phyloP scores from a whole-genome alignment of 306 rosid species.

The Bauhinia variegata region DNA sequence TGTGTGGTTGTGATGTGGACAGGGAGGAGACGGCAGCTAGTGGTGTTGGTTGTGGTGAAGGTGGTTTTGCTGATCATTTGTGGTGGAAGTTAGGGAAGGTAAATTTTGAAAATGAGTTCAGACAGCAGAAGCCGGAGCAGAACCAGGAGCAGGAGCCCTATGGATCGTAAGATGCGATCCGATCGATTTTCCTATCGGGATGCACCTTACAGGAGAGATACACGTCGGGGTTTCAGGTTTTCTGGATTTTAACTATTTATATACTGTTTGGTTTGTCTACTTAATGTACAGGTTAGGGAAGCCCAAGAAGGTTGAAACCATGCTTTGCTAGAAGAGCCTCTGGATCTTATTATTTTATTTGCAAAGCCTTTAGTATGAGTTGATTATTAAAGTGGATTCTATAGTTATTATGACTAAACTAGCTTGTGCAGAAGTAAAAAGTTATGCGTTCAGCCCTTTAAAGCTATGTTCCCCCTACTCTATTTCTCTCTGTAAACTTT shows the following conservation, averaged over 20 bases:
- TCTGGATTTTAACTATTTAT: slow-evolving; percentile 48
- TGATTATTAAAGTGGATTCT: neutral
- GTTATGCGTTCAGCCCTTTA: neutral
- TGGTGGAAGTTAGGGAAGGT: slow-evolving; percentile 61
- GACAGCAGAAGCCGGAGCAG: slow-evolving; percentile 94
- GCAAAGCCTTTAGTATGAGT: slow-evolving; percentile 4
- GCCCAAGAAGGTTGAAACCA: slow-evolving; percentile 27
- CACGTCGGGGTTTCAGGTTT: slow-evolving; percentile 98
- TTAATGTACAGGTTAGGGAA: slow-evolving; percentile 39
- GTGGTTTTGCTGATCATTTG: slow-evolving; percentile 67
- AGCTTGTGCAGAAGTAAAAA: neutral
- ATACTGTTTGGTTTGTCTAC: slow-evolving; percentile 38
- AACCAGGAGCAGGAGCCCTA: slow-evolving; percentile 94
- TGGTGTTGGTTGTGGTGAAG: slow-evolving; percentile 78
- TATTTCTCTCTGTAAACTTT: neutral
- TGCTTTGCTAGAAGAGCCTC: slow-evolving; percentile 37
- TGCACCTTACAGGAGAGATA: slow-evolving; percentile 96
- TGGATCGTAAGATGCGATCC: slow-evolving; percentile 91
- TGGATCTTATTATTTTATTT: slow-evolving; percentile 15
- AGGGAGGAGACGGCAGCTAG: slow-evolving; percentile 83
- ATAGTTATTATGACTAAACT: neutral
- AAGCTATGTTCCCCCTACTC: neutral
- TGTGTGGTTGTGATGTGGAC: slow-evolving; percentile 98
- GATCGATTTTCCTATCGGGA: slow-evolving; percentile 93
- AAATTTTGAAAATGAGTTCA: slow-evolving; percentile 75